These are phyloP conservation scores for Stenogyne calaminthoides DNA, from an alignment of 305 asterid genomes.

Conservation along the genomic window DNA sequence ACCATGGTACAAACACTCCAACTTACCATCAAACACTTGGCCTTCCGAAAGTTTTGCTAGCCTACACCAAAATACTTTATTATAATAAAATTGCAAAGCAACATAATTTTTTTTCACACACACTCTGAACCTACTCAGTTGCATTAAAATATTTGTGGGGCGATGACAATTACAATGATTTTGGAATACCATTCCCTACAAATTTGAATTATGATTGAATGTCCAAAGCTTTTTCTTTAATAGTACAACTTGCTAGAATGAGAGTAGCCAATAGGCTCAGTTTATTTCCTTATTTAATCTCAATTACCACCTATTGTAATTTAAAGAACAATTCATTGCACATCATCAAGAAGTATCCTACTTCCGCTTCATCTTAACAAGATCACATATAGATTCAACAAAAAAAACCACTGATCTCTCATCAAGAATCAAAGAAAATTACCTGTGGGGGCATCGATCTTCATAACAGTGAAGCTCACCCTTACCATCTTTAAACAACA, in stretches of 20 bases:
- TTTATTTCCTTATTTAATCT: not conserved
- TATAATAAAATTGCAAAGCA: not conserved
- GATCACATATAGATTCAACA: not conserved
- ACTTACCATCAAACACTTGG: conserved; percentile 67
- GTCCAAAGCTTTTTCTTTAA: not conserved
- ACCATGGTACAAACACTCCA: conserved; percentile 93
- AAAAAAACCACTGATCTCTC: conserved; percentile 11
- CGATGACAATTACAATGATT: not conserved
- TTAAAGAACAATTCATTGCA: not conserved
- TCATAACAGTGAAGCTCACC: conserved; percentile 76
- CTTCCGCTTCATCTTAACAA: not conserved
- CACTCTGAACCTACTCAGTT: not conserved
- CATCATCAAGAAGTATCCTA: not conserved
- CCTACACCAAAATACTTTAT: conserved; percentile 40
- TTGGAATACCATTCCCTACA: not conserved
- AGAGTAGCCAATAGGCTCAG: not conserved
- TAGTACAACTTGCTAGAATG: not conserved
- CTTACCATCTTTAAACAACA: conserved; percentile 67
- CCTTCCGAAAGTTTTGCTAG: conserved; percentile 96
- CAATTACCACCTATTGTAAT: not conserved
- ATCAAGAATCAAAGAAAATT: not conserved
- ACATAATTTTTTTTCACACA: not conserved
- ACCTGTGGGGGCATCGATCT: conserved; percentile 97
- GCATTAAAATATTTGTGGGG: not conserved
- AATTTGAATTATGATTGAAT: not conserved